Evolutionary conservation across 441 rosid species (phyloP), one percentile per base, ranked within the genome.

Genomic region (Metrosideros polymorpha): DNA sequence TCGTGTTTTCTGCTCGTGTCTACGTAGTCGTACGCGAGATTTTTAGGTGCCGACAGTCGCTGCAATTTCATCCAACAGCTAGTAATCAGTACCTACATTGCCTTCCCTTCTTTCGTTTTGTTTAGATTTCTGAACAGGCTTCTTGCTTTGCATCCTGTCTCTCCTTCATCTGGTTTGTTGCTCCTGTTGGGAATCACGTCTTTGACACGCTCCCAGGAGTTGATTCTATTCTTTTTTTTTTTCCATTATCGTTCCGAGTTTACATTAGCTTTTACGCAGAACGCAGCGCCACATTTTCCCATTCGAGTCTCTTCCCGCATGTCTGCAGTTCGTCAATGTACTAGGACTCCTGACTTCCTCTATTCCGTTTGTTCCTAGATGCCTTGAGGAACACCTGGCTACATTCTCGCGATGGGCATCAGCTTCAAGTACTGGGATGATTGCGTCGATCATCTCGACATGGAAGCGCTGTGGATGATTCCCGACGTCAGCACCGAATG

Each of bases 361-460:
- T 9, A 3, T 13, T 4, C 47, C 24, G 77, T 25, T 35, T 49
- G 84, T 82, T 86, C 55, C 54, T 84, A 86, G 84, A 56, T 77
- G 59, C 27, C 89, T 12, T 84, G 87, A 83, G 66, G 85, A 66
- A 52, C 55, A 18, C 55, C 61, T 30, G 87, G 30, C 84, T 87
- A 82, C 75, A 89, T 84, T n/a, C 87, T 87, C 76, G 87, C 90
- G 88, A 95, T 95, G 98, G 91, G 91, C 77, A 87, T 91, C 85
- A 93, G 96, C 94, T 98, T 94, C 93, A 93, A 89, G 89, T 96
- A 90, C 89, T 96, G 99, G 99, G 91, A 96, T 84, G 98, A 98
- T 82, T 98, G 99, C 82, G 93, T 94, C 66, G 95, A 93, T 45
- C 89, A 88, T 2, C 86, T 88, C 55, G 98, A 98, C 91, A 84